Evolutionary conservation across 1,284 basidiomycete species (phyloP).

Genomic region (Rhodotorula sp.): DNA sequence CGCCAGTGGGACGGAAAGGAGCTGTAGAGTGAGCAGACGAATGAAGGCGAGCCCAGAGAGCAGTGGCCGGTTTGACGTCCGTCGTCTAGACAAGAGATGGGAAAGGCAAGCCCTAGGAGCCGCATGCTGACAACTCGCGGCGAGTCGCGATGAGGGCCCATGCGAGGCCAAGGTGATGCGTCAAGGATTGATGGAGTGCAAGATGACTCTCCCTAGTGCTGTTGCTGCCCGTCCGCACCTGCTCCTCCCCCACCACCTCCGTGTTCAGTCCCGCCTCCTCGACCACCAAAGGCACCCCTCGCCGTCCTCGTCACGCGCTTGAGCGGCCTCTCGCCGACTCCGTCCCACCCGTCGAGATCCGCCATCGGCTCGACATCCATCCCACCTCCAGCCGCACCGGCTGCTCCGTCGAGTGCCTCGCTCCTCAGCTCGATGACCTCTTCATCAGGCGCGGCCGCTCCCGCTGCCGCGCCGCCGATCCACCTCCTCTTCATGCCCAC

Average conservation of each 20-base stretch:
- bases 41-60: not conserved
- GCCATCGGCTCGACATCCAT: conserved; percentile 19
- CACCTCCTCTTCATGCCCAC: conserved; percentile 33
- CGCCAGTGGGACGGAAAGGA: conserved; percentile 28
- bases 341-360: conserved; percentile 36
- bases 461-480: conserved; percentile 3
- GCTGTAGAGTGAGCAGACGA: conserved; percentile 6
- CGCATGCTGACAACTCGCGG: too few species aligned
- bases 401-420: too few species aligned
- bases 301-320: conserved; percentile 22
- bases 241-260: not conserved
- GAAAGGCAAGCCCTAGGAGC: too few species aligned
- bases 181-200: too few species aligned
- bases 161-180: too few species aligned
- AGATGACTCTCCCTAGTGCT: not conserved
- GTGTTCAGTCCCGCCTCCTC: not conserved
- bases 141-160: too few species aligned
- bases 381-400: not conserved
- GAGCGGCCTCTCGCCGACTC: conserved; percentile 24
- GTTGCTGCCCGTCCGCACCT: not conserved
- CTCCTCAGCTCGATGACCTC: conserved; percentile 5
- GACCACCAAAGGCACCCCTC: not conserved
- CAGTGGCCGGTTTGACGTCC: too few species aligned
- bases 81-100: not conserved
- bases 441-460: not conserved